These are phyloP conservation scores for Hygrocybe coccinea DNA, from an alignment of 768 basidiomycete species.

Conservation along the genomic window DNA sequence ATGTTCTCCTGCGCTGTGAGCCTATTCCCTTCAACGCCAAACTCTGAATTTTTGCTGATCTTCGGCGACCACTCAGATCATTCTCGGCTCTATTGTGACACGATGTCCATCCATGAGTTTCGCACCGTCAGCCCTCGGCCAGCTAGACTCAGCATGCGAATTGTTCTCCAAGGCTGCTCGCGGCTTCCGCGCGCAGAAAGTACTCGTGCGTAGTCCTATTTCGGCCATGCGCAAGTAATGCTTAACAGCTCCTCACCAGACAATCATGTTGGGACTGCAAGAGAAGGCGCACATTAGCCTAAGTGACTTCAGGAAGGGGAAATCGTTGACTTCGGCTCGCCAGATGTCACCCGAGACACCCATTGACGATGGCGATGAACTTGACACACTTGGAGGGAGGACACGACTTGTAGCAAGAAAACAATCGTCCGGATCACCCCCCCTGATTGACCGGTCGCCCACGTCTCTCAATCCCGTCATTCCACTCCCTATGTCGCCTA, in stretches of 20 bases:
- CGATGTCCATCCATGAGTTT: slow-evolving; percentile 76
- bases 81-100: slow-evolving; percentile 71
- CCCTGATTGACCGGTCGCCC: slow-evolving; percentile 61
- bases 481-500: slow-evolving; percentile 57
- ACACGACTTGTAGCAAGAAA: slow-evolving; percentile 61
- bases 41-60: background rate
- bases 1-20: slow-evolving; percentile 66
- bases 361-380: slow-evolving; percentile 56
- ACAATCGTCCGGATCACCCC: slow-evolving; percentile 45
- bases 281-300: slow-evolving; percentile 62
- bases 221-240: background rate
- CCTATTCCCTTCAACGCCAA: slow-evolving; percentile 13
- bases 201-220: slow-evolving; percentile 44
- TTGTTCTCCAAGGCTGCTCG: slow-evolving; percentile 66
- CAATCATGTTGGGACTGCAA: slow-evolving; percentile 59
- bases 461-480: slow-evolving; percentile 68
- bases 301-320: slow-evolving; percentile 59
- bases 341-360: slow-evolving; percentile 38
- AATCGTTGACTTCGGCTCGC: slow-evolving; percentile 41
- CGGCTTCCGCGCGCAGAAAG: slow-evolving; percentile 60
- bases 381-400: slow-evolving; percentile 59
- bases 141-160: slow-evolving; percentile 71
- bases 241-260: slow-evolving; percentile 30
- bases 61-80: slow-evolving; percentile 40
- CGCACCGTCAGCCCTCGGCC: slow-evolving; percentile 67